Base-by-base conservation (phyloP, 805 yeast species). In the Yamadazyma tumulicola region DNA sequence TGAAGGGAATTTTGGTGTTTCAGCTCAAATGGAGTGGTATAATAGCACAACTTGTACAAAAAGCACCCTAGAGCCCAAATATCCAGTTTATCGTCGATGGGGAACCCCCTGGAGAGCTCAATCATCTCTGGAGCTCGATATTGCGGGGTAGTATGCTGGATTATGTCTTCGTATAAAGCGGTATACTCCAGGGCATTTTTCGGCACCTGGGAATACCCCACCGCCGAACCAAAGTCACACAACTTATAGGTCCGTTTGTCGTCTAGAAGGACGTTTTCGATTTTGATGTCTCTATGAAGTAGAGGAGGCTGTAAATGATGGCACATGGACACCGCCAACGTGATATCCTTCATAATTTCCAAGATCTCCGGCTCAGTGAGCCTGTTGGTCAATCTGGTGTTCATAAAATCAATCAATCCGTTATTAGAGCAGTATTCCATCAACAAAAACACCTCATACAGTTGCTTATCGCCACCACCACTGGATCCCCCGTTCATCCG, bases 41-140 rank as follows among this genome's bases (percentile, higher is more conserved):
- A 85, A 55, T 81, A 85, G 51, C 93, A 82, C 31, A 85, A 53
- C 52, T 85, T 85, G 63, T 84, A 85, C 21, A 85, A 56, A 43
- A 84, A 81, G 18, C 84, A 75, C 9, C 95, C 95, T 22, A 85
- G 54, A 0, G 94, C 95, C 95, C 95, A 85, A 15, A 85, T 74
- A 54, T 85, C 95, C 33, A 86, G 76, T 55, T 85, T 85, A 52
- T 85, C 93, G 57, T 84, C 85, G 32, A 85, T 78, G 9, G 91
- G 82, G 38, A 74, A 71, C 3, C 85, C 79, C 38, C 75, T 69
- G 32, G 75, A 70, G 21, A 85, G 62, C 50, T 85, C 91, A 19
- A 85, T 64, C 93, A 85, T 85, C 57, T 85, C 95, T 3, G 95
- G 95, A 4, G 88, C 69, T 45, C 94, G 67, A 53, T 85, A 85